Conservation (phyloP, 78 protist genomes). For the Guillardia theta region DNA sequence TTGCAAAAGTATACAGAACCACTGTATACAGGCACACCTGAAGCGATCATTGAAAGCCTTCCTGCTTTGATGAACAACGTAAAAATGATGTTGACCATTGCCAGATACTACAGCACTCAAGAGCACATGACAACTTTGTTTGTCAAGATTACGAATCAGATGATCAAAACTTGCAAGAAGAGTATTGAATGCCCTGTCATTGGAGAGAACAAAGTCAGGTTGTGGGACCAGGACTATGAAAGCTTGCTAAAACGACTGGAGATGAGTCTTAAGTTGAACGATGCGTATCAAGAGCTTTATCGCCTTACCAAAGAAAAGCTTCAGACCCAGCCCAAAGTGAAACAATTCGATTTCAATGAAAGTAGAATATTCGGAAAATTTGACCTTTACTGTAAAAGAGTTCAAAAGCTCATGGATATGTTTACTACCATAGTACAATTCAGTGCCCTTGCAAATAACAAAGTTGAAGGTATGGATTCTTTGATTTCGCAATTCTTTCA, state of each 20-base stretch:
- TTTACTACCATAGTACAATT: conserved; percentile 69
- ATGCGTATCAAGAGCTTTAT: conserved; percentile 49
- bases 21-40: conserved; percentile 69
- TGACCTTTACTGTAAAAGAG: conserved; percentile 73
- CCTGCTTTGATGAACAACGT: conserved; percentile 71
- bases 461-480: conserved; percentile 64
- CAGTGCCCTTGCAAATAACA: conserved; percentile 4
- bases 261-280: conserved; percentile 43
- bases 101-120: conserved; percentile 72
- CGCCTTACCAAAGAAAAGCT: conserved; percentile 33
- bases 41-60: conserved; percentile 48
- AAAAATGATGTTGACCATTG: conserved; percentile 68
- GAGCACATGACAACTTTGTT: conserved; percentile 80
- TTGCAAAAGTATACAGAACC: conserved; percentile 72
- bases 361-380: conserved; percentile 73
- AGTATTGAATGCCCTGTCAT: neutral
- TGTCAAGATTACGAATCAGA: conserved; percentile 83
- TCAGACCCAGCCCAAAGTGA: conserved; percentile 42
- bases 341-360: conserved; percentile 73
- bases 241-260: conserved; percentile 13
- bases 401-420: conserved; percentile 67
- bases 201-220: neutral
- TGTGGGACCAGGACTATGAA: conserved; percentile 58
- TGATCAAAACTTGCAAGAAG: conserved; percentile 69
- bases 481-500: conserved; percentile 39